Base-by-base conservation (phyloP, 768 basidiomycete species). In the Amanita fuliginea region DNA sequence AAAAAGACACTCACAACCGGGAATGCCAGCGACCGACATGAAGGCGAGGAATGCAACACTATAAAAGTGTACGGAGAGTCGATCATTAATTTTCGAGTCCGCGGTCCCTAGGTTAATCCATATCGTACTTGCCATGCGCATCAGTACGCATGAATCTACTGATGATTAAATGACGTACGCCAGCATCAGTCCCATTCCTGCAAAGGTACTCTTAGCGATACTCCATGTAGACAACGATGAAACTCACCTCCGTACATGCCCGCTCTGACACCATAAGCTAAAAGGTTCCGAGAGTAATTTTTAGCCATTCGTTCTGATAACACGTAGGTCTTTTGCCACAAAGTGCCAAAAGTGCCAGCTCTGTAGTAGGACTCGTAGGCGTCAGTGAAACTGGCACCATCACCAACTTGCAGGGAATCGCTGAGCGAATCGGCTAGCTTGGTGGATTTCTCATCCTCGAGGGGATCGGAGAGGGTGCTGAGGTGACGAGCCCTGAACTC, bases 1-100 rank as follows among this genome's bases (percentile, higher is more conserved):
- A 26, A 8, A 16, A 9, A 18, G 36, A 19, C 3, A 55, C 66
- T 37, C 53, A 71, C 70, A 79, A 22, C 71, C 59, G 2, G 78
- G 80, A 35, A 81, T 79, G 16, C 78, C 78, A 19, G 78, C 77
- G 3, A 81, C 78, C 11, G 72, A 72, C 76, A 79, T 78, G 51
- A 75, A 76, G 1, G 69, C 71, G 5, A 78, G 55, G 59, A 77
- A 78, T 0, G 78, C 78, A 16, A 76, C 76, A 40, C 71, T 71
- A 60, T 71, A 80, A 59, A 81, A 81, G 54, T 74, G 68, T 1
- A 77, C 74, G 10, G 74, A 75, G 2, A 76, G 62, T 16, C 73
- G 60, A 56, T 74, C 74, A 52, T 74, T 72, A 42, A 74, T 70
- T 1, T 64, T 70, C 0, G 67, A 66, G 47, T 70, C 68, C 3